These are phyloP conservation scores for Strobilomyces dryophilus DNA, from an alignment of 768 basidiomycete genomes.

Conservation along the genomic window DNA sequence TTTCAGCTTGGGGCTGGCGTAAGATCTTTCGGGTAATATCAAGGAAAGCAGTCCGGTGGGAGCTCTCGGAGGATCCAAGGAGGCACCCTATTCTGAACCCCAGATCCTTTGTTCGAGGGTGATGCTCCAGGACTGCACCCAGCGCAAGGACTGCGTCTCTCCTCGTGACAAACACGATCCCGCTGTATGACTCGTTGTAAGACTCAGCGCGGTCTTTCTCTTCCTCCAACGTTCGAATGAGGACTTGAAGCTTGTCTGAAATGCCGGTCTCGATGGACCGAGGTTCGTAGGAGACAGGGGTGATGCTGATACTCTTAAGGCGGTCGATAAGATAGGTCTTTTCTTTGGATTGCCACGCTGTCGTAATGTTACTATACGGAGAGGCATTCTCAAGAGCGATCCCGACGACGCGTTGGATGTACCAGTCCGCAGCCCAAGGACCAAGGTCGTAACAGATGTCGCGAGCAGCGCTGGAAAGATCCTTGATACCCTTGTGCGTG, in stretches of 20 bases:
- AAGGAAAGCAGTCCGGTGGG: constrained; percentile 55
- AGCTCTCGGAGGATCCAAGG: constrained; percentile 59
- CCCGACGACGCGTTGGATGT: constrained; percentile 54
- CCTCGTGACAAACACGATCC: constrained; percentile 73
- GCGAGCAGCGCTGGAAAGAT: constrained; percentile 50
- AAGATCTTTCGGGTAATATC: constrained; percentile 64
- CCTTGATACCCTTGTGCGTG: constrained; percentile 61
- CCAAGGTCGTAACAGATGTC: constrained; percentile 63
- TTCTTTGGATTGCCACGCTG: constrained; percentile 52
- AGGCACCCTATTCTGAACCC: constrained; percentile 58
- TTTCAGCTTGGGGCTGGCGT: constrained; percentile 49
- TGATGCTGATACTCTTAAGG: constrained; percentile 41
- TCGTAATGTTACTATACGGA: constrained; percentile 47
- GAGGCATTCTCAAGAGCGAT: constrained; percentile 43
- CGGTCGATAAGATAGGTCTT: constrained; percentile 55
- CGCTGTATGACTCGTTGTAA: constrained; percentile 56
- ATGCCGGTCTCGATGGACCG: constrained; percentile 49
- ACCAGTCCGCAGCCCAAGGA: constrained; percentile 79
- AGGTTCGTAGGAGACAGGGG: constrained; percentile 45
- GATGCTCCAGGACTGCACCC: constrained; percentile 52
- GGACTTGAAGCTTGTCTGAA: constrained; percentile 54
- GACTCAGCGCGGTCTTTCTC: constrained; percentile 55
- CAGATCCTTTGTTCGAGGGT: constrained; percentile 47
- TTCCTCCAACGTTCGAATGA: constrained; percentile 49
- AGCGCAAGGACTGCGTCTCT: constrained; percentile 73